These are phyloP conservation scores for Geotrichum citri-aurantii DNA, from an alignment of 1,139 yeast genomes.

Conservation along the genomic window DNA sequence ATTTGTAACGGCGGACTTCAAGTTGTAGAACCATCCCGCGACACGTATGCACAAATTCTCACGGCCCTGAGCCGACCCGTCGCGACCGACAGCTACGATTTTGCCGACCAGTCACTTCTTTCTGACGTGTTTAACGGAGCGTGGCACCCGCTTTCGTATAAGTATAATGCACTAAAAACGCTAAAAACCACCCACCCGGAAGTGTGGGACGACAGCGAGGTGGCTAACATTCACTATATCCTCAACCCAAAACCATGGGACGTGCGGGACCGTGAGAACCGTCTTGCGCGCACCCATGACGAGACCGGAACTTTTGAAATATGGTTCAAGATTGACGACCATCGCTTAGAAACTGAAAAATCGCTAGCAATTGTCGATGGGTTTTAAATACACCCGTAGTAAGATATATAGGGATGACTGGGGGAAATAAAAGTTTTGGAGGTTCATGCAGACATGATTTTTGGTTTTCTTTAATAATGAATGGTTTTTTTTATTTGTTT, in stretches of 20 bases:
- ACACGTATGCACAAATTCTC: slow-evolving; percentile 38
- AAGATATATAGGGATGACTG: neutral
- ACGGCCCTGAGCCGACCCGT: slow-evolving; percentile 36
- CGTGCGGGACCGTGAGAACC: slow-evolving; percentile 29
- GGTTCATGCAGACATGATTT: too few relatives aligned
- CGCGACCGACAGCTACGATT: slow-evolving; percentile 41
- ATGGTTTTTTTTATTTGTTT: too few relatives aligned
- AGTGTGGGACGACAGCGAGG: slow-evolving; percentile 43
- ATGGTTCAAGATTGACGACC: slow-evolving; percentile 34
- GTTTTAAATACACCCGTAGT: slow-evolving; percentile 11
- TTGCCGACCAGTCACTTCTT: slow-evolving; percentile 53
- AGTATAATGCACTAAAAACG: slow-evolving; percentile 51
- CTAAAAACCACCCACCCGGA: slow-evolving; percentile 41
- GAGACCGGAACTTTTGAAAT: slow-evolving; percentile 33
- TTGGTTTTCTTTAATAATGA: too few relatives aligned
- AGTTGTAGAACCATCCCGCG: slow-evolving; percentile 42
- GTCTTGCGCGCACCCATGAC: slow-evolving; percentile 26
- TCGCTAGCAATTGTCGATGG: slow-evolving; percentile 19
- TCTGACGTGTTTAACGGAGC: slow-evolving; percentile 45
- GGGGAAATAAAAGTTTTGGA: too few relatives aligned
- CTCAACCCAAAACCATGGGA: slow-evolving; percentile 57
- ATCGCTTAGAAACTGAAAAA: slow-evolving; percentile 33
- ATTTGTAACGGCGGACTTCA: slow-evolving; percentile 53
- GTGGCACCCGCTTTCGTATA: slow-evolving; percentile 49
- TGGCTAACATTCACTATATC: slow-evolving; percentile 51